These are phyloP conservation scores for Phytophthora niederhauseri DNA, from an alignment of 352 stramenopile genomes.

Conservation along the genomic window DNA sequence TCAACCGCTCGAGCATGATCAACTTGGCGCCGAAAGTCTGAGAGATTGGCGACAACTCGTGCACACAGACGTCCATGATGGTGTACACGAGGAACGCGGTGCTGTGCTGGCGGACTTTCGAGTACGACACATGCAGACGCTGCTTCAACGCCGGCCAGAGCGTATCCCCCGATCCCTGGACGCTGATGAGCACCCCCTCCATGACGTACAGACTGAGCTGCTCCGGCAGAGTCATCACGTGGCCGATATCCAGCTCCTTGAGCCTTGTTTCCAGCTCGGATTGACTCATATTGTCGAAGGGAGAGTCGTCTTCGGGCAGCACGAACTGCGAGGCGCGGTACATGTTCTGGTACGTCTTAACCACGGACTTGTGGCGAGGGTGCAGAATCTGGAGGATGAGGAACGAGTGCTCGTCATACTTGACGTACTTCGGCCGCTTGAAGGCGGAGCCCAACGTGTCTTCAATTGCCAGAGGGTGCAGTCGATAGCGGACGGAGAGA, in stretches of 20 bases:
- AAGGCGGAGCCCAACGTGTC: slow-evolving; percentile 73
- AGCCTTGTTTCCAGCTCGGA: slow-evolving; percentile 59
- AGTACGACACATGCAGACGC: slow-evolving; percentile 73
- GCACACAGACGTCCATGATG: slow-evolving; percentile 76
- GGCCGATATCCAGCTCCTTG: slow-evolving; percentile 50
- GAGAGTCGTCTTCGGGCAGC: slow-evolving; percentile 43
- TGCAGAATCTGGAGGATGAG: slow-evolving; percentile 71
- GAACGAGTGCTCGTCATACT: slow-evolving; percentile 82
- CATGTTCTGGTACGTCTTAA: slow-evolving; percentile 74
- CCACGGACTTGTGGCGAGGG: slow-evolving; percentile 42
- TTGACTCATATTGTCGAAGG: slow-evolving; percentile 63
- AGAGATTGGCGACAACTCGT: slow-evolving; percentile 78
- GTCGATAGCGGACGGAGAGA: slow-evolving; percentile 76
- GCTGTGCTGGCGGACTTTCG: slow-evolving; percentile 79
- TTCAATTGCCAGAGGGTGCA: slow-evolving; percentile 86
- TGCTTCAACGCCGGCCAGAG: slow-evolving; percentile 58
- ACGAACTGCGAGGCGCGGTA: slow-evolving; percentile 63
- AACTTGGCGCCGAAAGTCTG: slow-evolving; percentile 72
- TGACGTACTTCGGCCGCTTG: slow-evolving; percentile 81
- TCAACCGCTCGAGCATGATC: slow-evolving; percentile 63
- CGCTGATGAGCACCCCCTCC: slow-evolving; percentile 67
- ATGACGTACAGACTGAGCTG: slow-evolving; percentile 79
- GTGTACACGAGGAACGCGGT: slow-evolving; percentile 73
- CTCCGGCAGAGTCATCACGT: slow-evolving; percentile 65
- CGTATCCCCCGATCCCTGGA: slow-evolving; percentile 48